Conservation (phyloP, 257 asterid species). For the Fraxinus anomala region DNA sequence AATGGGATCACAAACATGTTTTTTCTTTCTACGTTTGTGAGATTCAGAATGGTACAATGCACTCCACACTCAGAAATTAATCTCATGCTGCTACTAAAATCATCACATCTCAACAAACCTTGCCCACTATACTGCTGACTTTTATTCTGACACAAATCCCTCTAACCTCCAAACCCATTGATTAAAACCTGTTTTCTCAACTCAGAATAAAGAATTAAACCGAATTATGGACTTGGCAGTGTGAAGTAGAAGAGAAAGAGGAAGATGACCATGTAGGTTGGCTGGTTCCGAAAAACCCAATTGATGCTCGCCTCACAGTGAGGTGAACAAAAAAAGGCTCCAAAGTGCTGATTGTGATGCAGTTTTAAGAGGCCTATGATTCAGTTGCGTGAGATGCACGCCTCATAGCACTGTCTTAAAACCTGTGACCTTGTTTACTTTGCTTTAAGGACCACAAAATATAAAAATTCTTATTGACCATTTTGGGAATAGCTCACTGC, state of each 20-base stretch:
- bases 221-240: background rate
- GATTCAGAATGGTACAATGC: background rate
- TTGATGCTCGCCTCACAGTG: too few relatives aligned
- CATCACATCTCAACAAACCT: background rate
- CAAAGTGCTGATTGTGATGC: too few relatives aligned
- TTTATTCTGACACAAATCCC: background rate
- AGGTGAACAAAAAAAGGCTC: too few relatives aligned
- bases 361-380: too few relatives aligned
- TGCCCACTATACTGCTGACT: background rate
- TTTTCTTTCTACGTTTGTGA: background rate
- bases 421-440: too few relatives aligned
- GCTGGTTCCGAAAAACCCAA: too few relatives aligned
- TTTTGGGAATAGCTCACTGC: too few relatives aligned
- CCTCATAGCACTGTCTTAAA: too few relatives aligned
- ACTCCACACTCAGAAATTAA: background rate
- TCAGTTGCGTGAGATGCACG: too few relatives aligned
- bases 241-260: background rate
- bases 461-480: too few relatives aligned
- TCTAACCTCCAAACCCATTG: background rate
- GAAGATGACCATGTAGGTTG: background rate
- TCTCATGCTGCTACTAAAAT: background rate
- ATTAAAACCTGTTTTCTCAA: background rate
- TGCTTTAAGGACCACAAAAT: too few relatives aligned
- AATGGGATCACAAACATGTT: background rate
- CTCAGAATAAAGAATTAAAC: background rate